Base-by-base conservation (phyloP, 225 moss, liverwort and hornwort species). In the Lunularia cruciata region DNA sequence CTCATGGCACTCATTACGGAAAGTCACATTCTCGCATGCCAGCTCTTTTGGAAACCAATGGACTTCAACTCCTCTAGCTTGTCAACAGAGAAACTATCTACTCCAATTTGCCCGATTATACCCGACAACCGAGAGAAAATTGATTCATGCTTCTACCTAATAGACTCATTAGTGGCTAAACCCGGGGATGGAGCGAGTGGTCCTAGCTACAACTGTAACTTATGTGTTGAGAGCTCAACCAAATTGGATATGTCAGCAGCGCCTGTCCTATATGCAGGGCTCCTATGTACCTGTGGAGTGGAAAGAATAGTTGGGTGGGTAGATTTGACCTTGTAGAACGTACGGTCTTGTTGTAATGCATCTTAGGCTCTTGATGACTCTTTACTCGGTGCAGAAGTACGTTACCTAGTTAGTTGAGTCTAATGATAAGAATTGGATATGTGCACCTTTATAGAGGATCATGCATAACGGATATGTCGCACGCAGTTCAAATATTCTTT, bases 31-130 rank as follows among this genome's bases (percentile, higher is more conserved):
- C 46, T 30, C 31, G 63, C 39, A 16, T 15, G 45, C 25, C 45
- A 31, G 46, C 30, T 39, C 8, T 19, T 6, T 4, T 68, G 40
- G 54, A 6, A 26, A 51, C 20, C 28, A 15, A 27, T 9, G 26
- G 34, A 36, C n/a, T 55, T 56, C 72, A 30, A 70, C 14, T 26
- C 20, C 32, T 33, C 23, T 45, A 69, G 61, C 27, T 48, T 49
- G 38, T 55, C 36, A 0, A 31, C 39, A 26, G 18, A 31, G 30
- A 13, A 11, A 15, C 32, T 15, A 18, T 18, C 28, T 19, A 31
- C 34, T 8, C 18, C 33, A 11, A 34, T 57, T 9, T 19, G 57
- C 7, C 14, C 33, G 15, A 7, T 3, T 25, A 23, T 27, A 3
- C 15, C 6, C 32, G 19, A 30, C 16, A 31, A 14, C 56, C 0